Evolutionary conservation across 768 basidiomycete species (phyloP).

Genomic region (Ephemerocybe angulata): DNA sequence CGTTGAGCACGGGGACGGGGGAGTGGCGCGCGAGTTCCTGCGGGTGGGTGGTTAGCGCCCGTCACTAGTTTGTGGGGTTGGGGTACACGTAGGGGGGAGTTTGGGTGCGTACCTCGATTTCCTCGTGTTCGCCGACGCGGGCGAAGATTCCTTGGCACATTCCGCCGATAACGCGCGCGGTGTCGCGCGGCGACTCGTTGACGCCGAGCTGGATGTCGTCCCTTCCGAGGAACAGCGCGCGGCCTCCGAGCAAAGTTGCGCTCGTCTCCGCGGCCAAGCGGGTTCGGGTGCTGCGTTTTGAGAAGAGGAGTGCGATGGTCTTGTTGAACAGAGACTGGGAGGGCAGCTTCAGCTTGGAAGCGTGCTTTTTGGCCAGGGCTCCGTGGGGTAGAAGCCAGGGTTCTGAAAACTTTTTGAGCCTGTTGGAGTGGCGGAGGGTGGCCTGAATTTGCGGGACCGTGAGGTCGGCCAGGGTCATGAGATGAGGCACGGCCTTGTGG

Average conservation of each 20-base stretch:
- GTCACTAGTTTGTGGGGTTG: no score
- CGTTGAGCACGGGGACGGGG: constrained; percentile 92
- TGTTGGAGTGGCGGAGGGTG: constrained; percentile 59
- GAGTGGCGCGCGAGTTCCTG: constrained; percentile 90
- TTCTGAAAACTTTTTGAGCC: constrained; percentile 57
- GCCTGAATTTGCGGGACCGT: constrained; percentile 67
- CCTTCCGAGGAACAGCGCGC: constrained; percentile 82
- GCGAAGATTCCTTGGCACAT: constrained; percentile 99
- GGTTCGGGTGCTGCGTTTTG: constrained; percentile 91
- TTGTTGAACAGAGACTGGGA: constrained; percentile 78
- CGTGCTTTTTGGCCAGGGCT: constrained; percentile 30
- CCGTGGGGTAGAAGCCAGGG: constrained; percentile 65
- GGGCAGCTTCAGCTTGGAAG: constrained; percentile 50
- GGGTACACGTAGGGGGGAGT: no score
- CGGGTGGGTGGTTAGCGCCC: no score
- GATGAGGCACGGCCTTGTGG: constrained; percentile 47
- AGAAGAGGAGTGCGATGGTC: constrained; percentile 85
- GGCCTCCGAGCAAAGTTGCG: constrained; percentile 74
- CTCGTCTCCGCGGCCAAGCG: constrained; percentile 86
- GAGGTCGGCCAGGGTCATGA: constrained; percentile 89
- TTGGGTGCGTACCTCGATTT: constrained; percentile 71
- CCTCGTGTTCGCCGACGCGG: constrained; percentile 86
- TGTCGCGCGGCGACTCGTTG: constrained; percentile 84
- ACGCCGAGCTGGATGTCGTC: constrained; percentile 96
- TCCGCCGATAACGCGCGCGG: constrained; percentile 82